phyloP scores from a whole-genome alignment of 805 yeast genomes.

The Zygoascus ofunaensis region DNA sequence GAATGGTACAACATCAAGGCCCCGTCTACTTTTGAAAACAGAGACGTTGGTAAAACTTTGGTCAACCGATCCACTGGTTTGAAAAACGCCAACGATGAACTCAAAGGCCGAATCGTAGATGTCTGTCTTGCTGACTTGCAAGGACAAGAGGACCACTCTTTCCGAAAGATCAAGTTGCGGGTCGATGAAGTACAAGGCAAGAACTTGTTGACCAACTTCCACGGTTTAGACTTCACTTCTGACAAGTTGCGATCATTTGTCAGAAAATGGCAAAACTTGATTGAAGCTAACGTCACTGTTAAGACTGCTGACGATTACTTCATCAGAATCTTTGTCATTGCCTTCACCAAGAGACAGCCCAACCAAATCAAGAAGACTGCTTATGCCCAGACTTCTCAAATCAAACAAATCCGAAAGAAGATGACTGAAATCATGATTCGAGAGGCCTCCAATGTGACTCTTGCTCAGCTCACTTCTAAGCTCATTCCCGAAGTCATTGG shows the following conservation, averaged over 20 bases:
- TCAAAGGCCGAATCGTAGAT: conserved; percentile 96
- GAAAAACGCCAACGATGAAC: conserved; percentile 93
- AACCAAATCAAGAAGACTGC: conserved; percentile 97
- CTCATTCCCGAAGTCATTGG: conserved; percentile 98
- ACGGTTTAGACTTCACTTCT: conserved; percentile 96
- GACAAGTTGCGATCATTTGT: conserved; percentile 97
- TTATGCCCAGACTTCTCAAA: conserved; percentile 95
- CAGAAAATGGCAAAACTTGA: conserved; percentile 98
- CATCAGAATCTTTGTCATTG: conserved; percentile 92
- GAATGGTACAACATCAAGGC: conserved; percentile 99
- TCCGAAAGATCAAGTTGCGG: conserved; percentile 95
- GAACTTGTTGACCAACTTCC: conserved; percentile 98
- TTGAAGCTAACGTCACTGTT: conserved; percentile 96
- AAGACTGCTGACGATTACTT: conserved; percentile 97
- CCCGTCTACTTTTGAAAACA: conserved; percentile 96
- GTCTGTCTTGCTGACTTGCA: conserved; percentile 94
- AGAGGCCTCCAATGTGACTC: conserved; percentile 90
- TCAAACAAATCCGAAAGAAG: conserved; percentile 95
- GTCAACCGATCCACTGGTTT: conserved; percentile 98
- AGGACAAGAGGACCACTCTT: conserved; percentile 97
- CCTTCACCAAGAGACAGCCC: conserved; percentile 95
- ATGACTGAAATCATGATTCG: conserved; percentile 93
- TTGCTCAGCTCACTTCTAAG: conserved; percentile 94
- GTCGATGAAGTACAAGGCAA: conserved; percentile 99
- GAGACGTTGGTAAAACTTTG: conserved; percentile 97